phyloP scores from a whole-genome alignment of 2,329 filamentous ascomycete genomes.

The Lachnellula arida region DNA sequence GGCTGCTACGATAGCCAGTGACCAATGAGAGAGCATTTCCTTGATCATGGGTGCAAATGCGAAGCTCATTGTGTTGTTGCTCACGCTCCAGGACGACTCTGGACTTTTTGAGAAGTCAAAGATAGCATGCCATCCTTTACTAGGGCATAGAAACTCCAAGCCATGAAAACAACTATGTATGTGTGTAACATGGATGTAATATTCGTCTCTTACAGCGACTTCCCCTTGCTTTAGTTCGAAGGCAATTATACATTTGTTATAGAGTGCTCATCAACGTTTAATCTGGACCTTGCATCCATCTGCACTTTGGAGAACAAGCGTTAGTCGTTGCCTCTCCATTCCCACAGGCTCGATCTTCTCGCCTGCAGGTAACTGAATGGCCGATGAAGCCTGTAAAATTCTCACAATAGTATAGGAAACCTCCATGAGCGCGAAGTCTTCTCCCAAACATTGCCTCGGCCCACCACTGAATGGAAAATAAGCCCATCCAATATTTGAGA shows the following conservation, averaged over 20 bases:
- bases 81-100: no score
- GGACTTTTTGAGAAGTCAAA: no score
- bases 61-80: no score
- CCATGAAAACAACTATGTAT: no score
- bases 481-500: constrained; percentile 38
- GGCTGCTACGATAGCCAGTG: no score
- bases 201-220: neutral
- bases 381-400: constrained; percentile 26
- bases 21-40: constrained; percentile 33
- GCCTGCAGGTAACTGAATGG: constrained; percentile 4
- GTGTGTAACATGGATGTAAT: no score
- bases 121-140: no score
- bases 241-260: no score
- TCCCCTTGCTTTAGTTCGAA: neutral
- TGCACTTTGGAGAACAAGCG: constrained; percentile 17
- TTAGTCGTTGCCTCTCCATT: constrained; percentile 18
- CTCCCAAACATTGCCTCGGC: constrained; percentile 32
- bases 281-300: constrained; percentile 18
- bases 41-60: constrained; percentile 39
- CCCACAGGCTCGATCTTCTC: constrained; percentile 13
- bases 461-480: constrained; percentile 35
- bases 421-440: constrained; percentile 34
- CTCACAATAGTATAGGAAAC: constrained; percentile 31
- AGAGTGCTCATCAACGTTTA: neutral
- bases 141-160: neutral